Base-by-base conservation (phyloP, 352 stramenopile genomes). In the Phytophthora cryptogea region DNA sequence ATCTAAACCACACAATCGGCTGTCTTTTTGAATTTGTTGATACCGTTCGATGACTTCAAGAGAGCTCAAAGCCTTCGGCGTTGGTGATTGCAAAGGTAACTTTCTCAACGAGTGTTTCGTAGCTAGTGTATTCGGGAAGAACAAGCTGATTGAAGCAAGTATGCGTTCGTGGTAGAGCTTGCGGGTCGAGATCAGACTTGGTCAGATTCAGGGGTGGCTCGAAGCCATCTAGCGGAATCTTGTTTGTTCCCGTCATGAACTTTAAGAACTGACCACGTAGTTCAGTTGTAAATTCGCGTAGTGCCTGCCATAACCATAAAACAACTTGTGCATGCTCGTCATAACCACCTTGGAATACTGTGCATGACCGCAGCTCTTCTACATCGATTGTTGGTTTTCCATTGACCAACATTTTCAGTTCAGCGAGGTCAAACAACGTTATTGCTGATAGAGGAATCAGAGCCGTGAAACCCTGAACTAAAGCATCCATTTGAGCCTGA, bases 61-160 rank as follows among this genome's bases (percentile, higher is more conserved):
- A 92, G 9, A 97, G 56, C 52, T 92, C 81, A 49, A 96, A 95
- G 0, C 82, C 78, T 42, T 95, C 75, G 0, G 81, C 75, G 49
- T 95, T 92, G 30, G 76, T 68, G 49, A 96, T 88, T 1, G 80
- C 84, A 54, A 93, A 92, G 16, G 65, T 75, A 33, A 96, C 44
- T 64, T 96, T 93, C 31, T 86, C 79, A 3, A 86, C 68, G 8
- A 95, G 63, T 3, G 61, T 63, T 53, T 85, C 66, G 52, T 86
- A 92, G 57, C 58, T 85, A 26, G 55, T 61, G 63, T 94, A 95
- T 55, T 90, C 80, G 5, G 88, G 86, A 14, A 96, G 70, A 28
- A 96, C 86, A 9, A 96, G 76, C 57, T 96, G 88, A 56, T 96
- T 96, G 66, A 96, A 96, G 50, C 88, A 96, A 5, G 88, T 96